Evolutionary conservation across 1,284 basidiomycete genomes (phyloP).

Genomic region (Golubevia sp.): DNA sequence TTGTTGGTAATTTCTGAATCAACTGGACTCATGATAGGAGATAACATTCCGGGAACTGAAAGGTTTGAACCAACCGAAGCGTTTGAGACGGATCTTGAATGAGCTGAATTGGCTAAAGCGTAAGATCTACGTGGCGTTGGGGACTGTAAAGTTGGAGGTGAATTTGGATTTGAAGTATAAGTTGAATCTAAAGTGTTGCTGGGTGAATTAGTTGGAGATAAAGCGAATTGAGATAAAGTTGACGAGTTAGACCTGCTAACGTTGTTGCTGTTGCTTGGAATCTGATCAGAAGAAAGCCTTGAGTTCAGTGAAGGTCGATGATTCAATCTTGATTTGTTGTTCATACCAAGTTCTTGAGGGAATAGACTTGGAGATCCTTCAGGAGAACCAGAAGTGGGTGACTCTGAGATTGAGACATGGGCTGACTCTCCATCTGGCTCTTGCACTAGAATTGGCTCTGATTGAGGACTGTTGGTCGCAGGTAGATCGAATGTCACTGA

Average conservation of each 20-base stretch:
- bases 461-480: too few relatives aligned
- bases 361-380: too few relatives aligned
- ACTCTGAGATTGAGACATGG: too few relatives aligned
- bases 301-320: background rate
- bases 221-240: background rate
- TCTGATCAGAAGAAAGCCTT: background rate
- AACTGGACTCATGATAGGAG: background rate
- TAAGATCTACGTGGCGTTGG: background rate
- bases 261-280: too few relatives aligned
- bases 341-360: background rate
- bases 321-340: background rate
- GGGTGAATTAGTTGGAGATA: background rate
- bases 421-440: too few relatives aligned
- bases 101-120: background rate
- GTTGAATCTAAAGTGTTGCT: background rate
- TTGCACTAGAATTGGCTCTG: too few relatives aligned
- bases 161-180: background rate
- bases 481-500: too few relatives aligned
- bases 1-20: too few relatives aligned
- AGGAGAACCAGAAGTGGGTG: too few relatives aligned
- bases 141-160: background rate
- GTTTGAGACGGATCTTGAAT: background rate
- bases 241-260: background rate
- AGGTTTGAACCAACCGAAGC: background rate
- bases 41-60: background rate